Base-by-base conservation (phyloP, 176 grass and related monocot species). In the Oryza meridionalis region DNA sequence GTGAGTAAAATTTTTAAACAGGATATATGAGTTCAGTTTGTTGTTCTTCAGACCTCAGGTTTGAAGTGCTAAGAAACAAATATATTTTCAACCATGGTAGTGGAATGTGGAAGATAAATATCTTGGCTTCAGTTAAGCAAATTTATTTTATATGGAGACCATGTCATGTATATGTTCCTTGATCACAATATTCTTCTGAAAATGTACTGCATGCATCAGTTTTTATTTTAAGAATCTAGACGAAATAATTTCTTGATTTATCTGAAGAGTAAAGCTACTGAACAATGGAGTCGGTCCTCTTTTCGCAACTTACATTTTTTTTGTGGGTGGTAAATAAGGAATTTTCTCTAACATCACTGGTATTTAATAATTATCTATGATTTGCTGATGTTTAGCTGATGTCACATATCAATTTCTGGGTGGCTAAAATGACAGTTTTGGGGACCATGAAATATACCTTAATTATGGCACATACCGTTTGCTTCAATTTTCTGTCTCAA, bases 141-240 rank as follows among this genome's bases (percentile, higher is more conserved):
- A 71, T 16, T 17, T 65, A 70, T 33, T 77, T 70, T 58, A 2
- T 65, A 1, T 72, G 55, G 22, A 85, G 67, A 7, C 17, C 66
- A 14, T 16, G 0, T 29, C 33, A 77, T 78, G 6, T 65, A 24
- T 53, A 42, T 53, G 16, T 9, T 2, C 21, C 13, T 83, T 58
- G 10, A 13, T 73, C 25, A 4, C 32, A 70, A 19, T 71, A 22
- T 16, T 77, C 5, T 77, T 72, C 73, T 37, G 9, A 76, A 71
- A 71, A 15, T 70, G 16, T 21, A 11, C 29, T 65, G 9, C 13
- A 50, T 49, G 2, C 46, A 53, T 62, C 14, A 29, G 37, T 7
- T 70, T 82, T 82, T 70, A 47, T 69, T 49, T 35, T 37, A 61
- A 26, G 35, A 75, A 69, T 38, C 26, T 66, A 66, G 44, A 73